phyloP scores from a whole-genome alignment of 176 grass and related monocot genomes.

The Musa itinerans region DNA sequence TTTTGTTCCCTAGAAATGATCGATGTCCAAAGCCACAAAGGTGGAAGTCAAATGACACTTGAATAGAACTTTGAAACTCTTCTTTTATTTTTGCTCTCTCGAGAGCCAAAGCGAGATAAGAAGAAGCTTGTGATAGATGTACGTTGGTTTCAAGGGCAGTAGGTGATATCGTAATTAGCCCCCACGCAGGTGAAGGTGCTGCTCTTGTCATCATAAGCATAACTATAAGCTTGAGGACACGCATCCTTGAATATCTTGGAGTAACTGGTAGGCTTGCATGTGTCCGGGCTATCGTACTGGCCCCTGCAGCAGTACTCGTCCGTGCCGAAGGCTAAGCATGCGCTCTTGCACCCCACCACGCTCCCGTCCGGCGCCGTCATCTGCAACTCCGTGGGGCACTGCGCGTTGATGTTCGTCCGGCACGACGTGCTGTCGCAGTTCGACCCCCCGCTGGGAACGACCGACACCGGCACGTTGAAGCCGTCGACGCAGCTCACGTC shows the following conservation, averaged over 20 bases:
- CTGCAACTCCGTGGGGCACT: constrained; percentile 36
- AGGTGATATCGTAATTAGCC: constrained; percentile 24
- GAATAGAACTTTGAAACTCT: too few relatives aligned
- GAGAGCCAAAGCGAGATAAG: too few relatives aligned
- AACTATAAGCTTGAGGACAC: constrained; percentile 59
- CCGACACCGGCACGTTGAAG: constrained; percentile 46
- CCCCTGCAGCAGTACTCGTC: constrained; percentile 53
- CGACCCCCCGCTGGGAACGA: background rate
- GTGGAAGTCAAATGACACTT: too few relatives aligned
- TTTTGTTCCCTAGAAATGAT: too few relatives aligned
- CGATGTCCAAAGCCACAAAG: too few relatives aligned
- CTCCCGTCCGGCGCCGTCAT: background rate
- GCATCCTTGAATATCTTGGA: constrained; percentile 40
- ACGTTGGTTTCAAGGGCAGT: constrained; percentile 19
- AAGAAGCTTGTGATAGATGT: too few relatives aligned
- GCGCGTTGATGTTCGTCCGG: constrained; percentile 26
- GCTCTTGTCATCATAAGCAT: constrained; percentile 39
- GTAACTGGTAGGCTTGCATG: constrained; percentile 34
- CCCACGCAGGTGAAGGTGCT: constrained; percentile 48
- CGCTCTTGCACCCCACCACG: constrained; percentile 50
- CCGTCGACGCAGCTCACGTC: constrained; percentile 62
- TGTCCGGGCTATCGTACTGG: constrained; percentile 5
- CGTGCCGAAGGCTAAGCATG: constrained; percentile 41
- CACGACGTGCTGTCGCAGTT: constrained; percentile 13
- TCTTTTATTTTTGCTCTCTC: too few relatives aligned